phyloP scores from a whole-genome alignment of 768 basidiomycete genomes.

The Hygrocybe punicea region DNA sequence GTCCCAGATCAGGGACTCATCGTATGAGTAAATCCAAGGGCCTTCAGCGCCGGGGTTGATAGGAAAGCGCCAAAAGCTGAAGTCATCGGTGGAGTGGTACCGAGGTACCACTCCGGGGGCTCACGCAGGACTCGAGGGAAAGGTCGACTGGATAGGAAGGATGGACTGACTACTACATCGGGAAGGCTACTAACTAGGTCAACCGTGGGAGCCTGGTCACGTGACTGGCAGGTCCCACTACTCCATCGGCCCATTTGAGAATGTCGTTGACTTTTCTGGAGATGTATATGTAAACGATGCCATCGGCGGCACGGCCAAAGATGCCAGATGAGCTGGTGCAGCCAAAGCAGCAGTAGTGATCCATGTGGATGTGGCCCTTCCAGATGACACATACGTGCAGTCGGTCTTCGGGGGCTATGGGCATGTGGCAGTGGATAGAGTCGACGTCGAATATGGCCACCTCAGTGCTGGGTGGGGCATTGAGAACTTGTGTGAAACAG shows the following conservation, averaged over 20 bases:
- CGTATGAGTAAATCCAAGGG: not conserved
- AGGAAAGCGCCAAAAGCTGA: conserved; percentile 8
- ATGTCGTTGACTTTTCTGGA: conserved; percentile 3
- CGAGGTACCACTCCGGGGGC: too few relatives aligned
- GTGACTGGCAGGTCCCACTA: too few relatives aligned
- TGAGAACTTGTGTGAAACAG: conserved; percentile 12
- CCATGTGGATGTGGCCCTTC: conserved; percentile 16
- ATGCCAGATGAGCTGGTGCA: conserved; percentile 14
- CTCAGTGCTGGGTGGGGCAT: conserved; percentile 19
- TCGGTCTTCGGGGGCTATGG: not conserved
- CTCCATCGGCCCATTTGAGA: conserved; percentile 26
- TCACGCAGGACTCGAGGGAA: too few relatives aligned
- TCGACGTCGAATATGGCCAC: conserved; percentile 16
- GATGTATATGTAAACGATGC: conserved; percentile 15
- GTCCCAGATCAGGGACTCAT: conserved; percentile 1
- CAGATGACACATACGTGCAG: not conserved
- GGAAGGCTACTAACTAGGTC: too few relatives aligned
- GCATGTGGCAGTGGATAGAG: not conserved
- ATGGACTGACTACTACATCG: too few relatives aligned
- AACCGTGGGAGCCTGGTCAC: too few relatives aligned
- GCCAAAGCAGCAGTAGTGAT: conserved; percentile 21
- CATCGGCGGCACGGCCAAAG: conserved; percentile 16
- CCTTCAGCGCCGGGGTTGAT: not conserved
- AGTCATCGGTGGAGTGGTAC: too few relatives aligned
- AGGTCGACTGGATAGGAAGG: too few relatives aligned